phyloP scores from a whole-genome alignment of 176 grass and related monocot species.

The Phoenix roebelenii region DNA sequence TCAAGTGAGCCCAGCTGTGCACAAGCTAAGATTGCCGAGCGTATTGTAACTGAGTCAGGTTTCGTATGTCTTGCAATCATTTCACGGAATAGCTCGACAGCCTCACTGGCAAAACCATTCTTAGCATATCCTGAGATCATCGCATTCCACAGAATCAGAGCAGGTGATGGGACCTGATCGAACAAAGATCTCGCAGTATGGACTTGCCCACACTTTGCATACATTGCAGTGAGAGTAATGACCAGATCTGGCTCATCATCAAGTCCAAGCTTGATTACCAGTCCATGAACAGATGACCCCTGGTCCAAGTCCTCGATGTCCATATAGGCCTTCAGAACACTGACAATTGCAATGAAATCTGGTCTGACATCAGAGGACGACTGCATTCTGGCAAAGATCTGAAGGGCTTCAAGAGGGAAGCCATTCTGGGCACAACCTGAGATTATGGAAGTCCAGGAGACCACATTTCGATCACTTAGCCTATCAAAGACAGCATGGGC shows the following conservation, averaged over 20 bases:
- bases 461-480: constrained; percentile 34
- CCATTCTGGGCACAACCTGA: constrained; percentile 42
- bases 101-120: constrained; percentile 45
- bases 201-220: constrained; percentile 50
- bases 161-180: constrained; percentile 14
- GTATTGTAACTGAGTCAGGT: constrained; percentile 43
- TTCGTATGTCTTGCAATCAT: constrained; percentile 35
- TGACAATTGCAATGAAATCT: constrained; percentile 42
- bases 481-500: constrained; percentile 29
- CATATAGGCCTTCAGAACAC: constrained; percentile 52
- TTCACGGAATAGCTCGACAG: constrained; percentile 42
- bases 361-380: constrained; percentile 13
- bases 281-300: constrained; percentile 32
- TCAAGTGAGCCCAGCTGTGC: constrained; percentile 46
- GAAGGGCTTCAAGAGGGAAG: constrained; percentile 25
- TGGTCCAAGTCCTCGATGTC: constrained; percentile 34
- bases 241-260: constrained; percentile 41
- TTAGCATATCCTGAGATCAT: constrained; percentile 79
- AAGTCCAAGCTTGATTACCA: constrained; percentile 46
- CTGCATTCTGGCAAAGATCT: constrained; percentile 33
- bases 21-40: constrained; percentile 51
- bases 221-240: constrained; percentile 42
- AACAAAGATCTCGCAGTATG: constrained; percentile 34
- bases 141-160: constrained; percentile 60
- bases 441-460: constrained; percentile 61